Evolutionary conservation across 1,284 basidiomycete species (phyloP).

Genomic region (Puccinia novopanici): DNA sequence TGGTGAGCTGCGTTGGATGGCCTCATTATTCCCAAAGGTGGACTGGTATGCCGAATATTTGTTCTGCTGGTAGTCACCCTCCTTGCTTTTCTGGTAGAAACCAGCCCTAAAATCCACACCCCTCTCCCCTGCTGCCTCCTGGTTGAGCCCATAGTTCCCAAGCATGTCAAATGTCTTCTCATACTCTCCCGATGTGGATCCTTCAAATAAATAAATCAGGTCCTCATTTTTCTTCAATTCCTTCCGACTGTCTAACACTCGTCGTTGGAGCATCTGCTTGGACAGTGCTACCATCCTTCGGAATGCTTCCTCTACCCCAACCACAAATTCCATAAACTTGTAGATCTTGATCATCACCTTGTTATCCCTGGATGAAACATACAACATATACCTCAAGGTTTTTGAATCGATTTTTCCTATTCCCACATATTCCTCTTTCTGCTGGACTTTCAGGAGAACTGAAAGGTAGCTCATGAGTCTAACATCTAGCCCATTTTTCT

Average conservation of each 20-base stretch:
- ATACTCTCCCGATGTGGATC: not conserved
- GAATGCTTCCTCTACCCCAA: not conserved
- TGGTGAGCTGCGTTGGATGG: not conserved
- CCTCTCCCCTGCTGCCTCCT: no score
- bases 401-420: not conserved
- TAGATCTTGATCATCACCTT: not conserved
- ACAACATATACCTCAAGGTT: not conserved
- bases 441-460: not conserved
- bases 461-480: not conserved
- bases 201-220: not conserved
- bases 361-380: not conserved
- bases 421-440: not conserved
- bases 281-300: conserved; percentile 21
- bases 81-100: not conserved
- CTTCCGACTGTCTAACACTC: no score
- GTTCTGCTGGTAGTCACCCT: not conserved
- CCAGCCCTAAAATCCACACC: no score
- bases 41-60: not conserved
- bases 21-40: not conserved
- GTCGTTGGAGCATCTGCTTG: not conserved
- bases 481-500: not conserved
- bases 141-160: not conserved
- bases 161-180: not conserved
- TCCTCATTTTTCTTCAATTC: not conserved
- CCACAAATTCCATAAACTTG: not conserved